A percentile compares a stretch with the other conserved stretches of the same genome.
Evolutionary conservation across 768 basidiomycete genomes (phyloP).

Genomic region (Phallus indusiatus): DNA sequence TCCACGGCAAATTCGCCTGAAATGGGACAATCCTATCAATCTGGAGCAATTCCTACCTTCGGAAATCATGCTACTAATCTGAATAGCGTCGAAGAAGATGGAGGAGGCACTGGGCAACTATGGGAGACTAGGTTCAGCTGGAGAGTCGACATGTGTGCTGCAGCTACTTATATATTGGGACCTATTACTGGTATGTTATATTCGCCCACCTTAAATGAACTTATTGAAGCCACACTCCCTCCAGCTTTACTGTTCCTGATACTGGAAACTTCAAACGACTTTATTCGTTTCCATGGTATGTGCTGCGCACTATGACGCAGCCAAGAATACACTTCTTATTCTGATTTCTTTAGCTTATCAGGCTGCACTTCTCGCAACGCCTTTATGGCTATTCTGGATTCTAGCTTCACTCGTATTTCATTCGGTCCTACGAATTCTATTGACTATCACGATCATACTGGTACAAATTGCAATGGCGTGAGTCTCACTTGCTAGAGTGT

Average conservation of each 20-base stretch:
- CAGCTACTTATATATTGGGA: slow-evolving; percentile 56
- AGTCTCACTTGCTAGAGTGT: slow-evolving; percentile 19
- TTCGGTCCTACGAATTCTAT: slow-evolving; percentile 38
- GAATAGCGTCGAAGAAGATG: slow-evolving; percentile 28
- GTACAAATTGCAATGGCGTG: slow-evolving; percentile 48
- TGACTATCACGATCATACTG: slow-evolving; percentile 36
- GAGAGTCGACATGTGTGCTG: slow-evolving; percentile 59
- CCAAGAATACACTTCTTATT: slow-evolving; percentile 1
- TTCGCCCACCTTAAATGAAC: not conserved
- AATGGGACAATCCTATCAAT: slow-evolving; percentile 50
- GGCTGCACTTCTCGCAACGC: slow-evolving; percentile 61
- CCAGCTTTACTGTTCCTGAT: slow-evolving; percentile 56
- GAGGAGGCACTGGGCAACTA: slow-evolving; percentile 36
- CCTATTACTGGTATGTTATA: slow-evolving; percentile 55
- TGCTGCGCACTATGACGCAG: slow-evolving; percentile 7
- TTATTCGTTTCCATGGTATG: slow-evolving; percentile 69
- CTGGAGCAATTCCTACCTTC: slow-evolving; percentile 55
- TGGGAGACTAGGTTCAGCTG: slow-evolving; percentile 66
- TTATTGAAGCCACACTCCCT: not conserved
- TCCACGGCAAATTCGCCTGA: slow-evolving; percentile 20
- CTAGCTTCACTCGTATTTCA: slow-evolving; percentile 46
- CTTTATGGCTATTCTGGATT: slow-evolving; percentile 48
- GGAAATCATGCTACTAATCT: slow-evolving; percentile 33
- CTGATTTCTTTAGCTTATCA: slow-evolving; percentile 53
- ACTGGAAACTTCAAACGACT: slow-evolving; percentile 71